Base-by-base conservation (phyloP, 73 alveolate genomes). In the Paramecium sexaurelia region DNA sequence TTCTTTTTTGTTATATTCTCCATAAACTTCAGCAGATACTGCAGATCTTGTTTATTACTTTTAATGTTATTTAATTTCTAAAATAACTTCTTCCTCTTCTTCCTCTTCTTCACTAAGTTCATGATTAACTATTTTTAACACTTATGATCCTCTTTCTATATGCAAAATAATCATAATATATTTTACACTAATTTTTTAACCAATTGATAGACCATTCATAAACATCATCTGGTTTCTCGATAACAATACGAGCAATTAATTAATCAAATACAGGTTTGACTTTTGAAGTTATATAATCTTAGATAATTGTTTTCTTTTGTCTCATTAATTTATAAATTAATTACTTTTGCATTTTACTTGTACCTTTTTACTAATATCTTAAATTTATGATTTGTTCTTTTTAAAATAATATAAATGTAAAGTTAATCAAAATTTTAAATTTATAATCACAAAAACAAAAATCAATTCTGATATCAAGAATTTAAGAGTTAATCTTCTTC, bases 21-120 rank as follows among this genome's bases (percentile, higher is more conserved):
- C 97, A 71, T 89, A 95, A 15, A 95, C 97, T 85, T 95, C 97
- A 11, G 97, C 97, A 1, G 96, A 92, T 17, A 95, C 97, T 29
- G 99, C 89, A 20, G 93, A 22, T 85, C 95, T 84, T 26, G 78
- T 56, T 13, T 55, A 19, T 51, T 84, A 13, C 19, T 84, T 75
- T 39, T 68, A 3, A 37, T 43, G 5, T 11, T 69, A 27, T 90
- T 92, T 84, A 19, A 43, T 40, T 15, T 56, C 82, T 29, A 41
- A 20, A 40, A 26, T 91, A 11, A 32, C 24, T 7, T 85, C 95
- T 35, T 55, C 94, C 7, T 84, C 89, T 9, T 91, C 95, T 13
- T 91, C 92, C 17, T 85, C 94, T 45, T 55, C 93, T 13, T 85
- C 94, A 61, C 47, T 29, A 5, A 29, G 26, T 26, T 61, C 47